Evolutionary conservation across 2,329 filamentous ascomycete genomes (phyloP).

Genomic region (Alternaria brassicae): DNA sequence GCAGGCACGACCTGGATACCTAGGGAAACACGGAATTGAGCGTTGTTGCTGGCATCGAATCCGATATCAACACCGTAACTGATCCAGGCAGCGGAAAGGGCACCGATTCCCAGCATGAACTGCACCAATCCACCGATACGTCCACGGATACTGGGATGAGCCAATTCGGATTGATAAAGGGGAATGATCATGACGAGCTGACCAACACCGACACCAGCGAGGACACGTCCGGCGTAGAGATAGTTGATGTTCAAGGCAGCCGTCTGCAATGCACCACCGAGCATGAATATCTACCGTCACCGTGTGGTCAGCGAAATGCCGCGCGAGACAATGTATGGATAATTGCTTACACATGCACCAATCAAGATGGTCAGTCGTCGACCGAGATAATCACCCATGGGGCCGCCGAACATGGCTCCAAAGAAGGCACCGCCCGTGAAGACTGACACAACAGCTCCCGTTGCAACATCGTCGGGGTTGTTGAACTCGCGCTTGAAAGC

Average conservation of each 20-base stretch:
- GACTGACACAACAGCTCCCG: conserved; percentile 75
- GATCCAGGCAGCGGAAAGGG: conserved; percentile 75
- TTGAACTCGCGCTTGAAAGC: conserved; percentile 54
- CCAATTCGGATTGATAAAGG: conserved; percentile 79
- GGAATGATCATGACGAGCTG: conserved; percentile 70
- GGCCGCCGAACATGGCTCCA: conserved; percentile 70
- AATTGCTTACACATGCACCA: conserved; percentile 65
- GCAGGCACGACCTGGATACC: conserved; percentile 77
- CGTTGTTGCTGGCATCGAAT: conserved; percentile 55
- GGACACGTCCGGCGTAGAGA: conserved; percentile 72
- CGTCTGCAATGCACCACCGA: conserved; percentile 77
- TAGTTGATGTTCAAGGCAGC: conserved; percentile 67
- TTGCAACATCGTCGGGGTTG: conserved; percentile 51
- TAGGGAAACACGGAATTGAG: conserved; percentile 69
- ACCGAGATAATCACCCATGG: conserved; percentile 68
- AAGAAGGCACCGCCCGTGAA: conserved; percentile 80
- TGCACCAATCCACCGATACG: conserved; percentile 78
- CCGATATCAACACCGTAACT: conserved; percentile 69
- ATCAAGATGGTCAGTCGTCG: conserved; percentile 74
- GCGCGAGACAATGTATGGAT: no score
- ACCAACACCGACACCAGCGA: conserved; percentile 72
- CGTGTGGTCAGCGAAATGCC: not conserved
- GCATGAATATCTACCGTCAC: conserved; percentile 59
- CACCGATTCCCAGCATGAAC: conserved; percentile 81
- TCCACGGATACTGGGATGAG: conserved; percentile 79